A percentile compares a stretch with the other conserved stretches of the same genome.
Conservation (phyloP, 106 monocot species). For the Dendrobium huoshanense region DNA sequence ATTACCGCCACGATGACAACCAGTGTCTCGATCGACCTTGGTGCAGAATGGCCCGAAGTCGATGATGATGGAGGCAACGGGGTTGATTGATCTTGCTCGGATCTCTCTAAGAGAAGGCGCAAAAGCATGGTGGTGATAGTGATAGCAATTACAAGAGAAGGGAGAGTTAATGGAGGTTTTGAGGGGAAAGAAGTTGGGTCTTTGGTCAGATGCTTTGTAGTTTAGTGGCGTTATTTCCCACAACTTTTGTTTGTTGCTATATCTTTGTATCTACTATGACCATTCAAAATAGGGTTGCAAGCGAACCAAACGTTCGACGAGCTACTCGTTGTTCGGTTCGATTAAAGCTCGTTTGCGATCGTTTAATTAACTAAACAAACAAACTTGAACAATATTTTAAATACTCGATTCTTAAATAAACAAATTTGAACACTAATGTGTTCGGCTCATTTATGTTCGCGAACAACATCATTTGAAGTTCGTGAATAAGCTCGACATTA, state of each 20-base stretch:
- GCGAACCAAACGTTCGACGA: too few species aligned
- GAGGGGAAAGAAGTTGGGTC: not conserved
- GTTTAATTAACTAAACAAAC: too few species aligned
- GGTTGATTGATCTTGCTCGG: not conserved
- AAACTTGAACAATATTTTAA: too few species aligned
- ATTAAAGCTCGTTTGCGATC: too few species aligned
- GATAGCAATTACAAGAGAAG: not conserved
- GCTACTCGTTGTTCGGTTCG: too few species aligned
- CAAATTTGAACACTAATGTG: too few species aligned
- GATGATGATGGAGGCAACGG: not conserved
- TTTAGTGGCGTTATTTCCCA: not conserved
- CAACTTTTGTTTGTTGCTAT: not conserved
- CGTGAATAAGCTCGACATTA: too few species aligned
- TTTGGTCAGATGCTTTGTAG: not conserved
- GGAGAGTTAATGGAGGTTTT: not conserved
- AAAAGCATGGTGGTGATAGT: not conserved
- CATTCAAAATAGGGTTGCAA: too few species aligned
- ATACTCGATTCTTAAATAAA: too few species aligned
- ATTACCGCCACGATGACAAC: conserved; percentile 17
- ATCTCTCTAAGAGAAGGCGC: not conserved
- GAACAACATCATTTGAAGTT: too few species aligned
- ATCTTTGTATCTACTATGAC: not conserved
- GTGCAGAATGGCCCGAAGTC: not conserved
- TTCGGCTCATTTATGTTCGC: too few species aligned
- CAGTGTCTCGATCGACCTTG: conserved; percentile 11